These are phyloP conservation scores for Phytopythium kandeliae DNA, from an alignment of 352 stramenopile genomes.

Conservation along the genomic window DNA sequence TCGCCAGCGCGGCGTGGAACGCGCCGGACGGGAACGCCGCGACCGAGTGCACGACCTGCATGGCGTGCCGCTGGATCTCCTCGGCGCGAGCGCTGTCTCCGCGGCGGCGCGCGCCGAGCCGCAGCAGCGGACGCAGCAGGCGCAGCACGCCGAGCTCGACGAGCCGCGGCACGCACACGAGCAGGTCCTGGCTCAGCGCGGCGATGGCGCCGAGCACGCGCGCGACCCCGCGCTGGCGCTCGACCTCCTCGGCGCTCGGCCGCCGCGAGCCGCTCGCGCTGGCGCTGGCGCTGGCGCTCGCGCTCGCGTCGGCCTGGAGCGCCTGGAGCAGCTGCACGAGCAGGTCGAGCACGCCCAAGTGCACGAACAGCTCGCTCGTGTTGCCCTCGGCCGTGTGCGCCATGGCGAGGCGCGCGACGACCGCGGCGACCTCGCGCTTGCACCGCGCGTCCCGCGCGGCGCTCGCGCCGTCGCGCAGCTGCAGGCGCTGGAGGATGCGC, in stretches of 20 bases:
- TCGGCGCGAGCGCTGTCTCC: conserved; percentile 14
- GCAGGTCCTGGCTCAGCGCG: conserved; percentile 51
- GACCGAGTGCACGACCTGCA: conserved; percentile 43
- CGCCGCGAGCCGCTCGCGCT: neutral
- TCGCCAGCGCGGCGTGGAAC: conserved; percentile 34
- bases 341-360: conserved; percentile 55
- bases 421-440: conserved; percentile 60
- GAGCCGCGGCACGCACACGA: conserved; percentile 51
- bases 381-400: conserved; percentile 55
- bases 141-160: conserved; percentile 34
- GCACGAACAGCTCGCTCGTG: conserved; percentile 62
- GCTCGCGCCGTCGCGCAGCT: conserved; percentile 31
- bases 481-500: conserved; percentile 64
- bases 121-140: conserved; percentile 31
- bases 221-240: conserved; percentile 36
- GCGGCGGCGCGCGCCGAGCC: conserved; percentile 12
- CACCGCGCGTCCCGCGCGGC: conserved; percentile 17
- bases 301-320: neutral
- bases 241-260: conserved; percentile 10
- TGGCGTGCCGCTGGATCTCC: conserved; percentile 37
- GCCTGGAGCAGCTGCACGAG: conserved; percentile 23
- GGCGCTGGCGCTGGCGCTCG: too few relatives aligned
- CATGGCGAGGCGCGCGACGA: conserved; percentile 45
- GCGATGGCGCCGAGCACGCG: conserved; percentile 46
- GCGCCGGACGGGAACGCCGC: conserved; percentile 61